These are phyloP conservation scores for Cryptococcus maquisensis DNA, from an alignment of 1,284 basidiomycete genomes.

Conservation along the genomic window DNA sequence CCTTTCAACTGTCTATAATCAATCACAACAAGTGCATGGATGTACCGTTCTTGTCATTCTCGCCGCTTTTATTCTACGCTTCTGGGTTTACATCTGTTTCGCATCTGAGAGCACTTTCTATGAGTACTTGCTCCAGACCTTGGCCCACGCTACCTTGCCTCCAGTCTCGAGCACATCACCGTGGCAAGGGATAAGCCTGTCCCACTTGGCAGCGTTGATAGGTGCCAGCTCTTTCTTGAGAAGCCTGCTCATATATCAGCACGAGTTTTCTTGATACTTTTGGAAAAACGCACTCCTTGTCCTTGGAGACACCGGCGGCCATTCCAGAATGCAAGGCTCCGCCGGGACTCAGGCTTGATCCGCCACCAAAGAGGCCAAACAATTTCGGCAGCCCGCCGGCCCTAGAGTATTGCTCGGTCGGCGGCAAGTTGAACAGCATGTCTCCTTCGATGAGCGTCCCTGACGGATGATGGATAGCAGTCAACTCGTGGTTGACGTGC, in stretches of 20 bases:
- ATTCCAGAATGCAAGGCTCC: slow-evolving; percentile 60
- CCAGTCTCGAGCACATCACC: slow-evolving; percentile 75
- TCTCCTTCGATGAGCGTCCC: slow-evolving; percentile 83
- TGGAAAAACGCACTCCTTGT: slow-evolving; percentile 58
- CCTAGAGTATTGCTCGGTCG: slow-evolving; percentile 69
- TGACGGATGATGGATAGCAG: slow-evolving; percentile 74
- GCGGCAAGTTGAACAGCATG: slow-evolving; percentile 82
- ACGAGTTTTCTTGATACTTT: not conserved
- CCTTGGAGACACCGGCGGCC: slow-evolving; percentile 54
- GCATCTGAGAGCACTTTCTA: too few relatives aligned
- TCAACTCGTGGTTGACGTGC: slow-evolving; percentile 79
- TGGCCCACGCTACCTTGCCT: slow-evolving; percentile 66
- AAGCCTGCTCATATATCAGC: slow-evolving; percentile 13
- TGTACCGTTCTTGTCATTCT: too few relatives aligned
- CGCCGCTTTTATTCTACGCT: not conserved
- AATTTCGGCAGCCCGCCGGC: slow-evolving; percentile 54
- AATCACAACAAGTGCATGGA: too few relatives aligned
- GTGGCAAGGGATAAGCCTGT: slow-evolving; percentile 87
- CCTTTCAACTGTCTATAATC: too few relatives aligned
- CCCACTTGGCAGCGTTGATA: slow-evolving; percentile 59
- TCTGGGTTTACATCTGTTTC: not conserved
- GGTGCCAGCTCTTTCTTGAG: slow-evolving; percentile 33
- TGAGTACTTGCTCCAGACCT: slow-evolving; percentile 41
- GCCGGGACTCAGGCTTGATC: slow-evolving; percentile 55
- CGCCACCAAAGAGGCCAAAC: slow-evolving; percentile 26